phyloP scores from a whole-genome alignment of 352 stramenopile genomes.

The Achlya hypogyna region DNA sequence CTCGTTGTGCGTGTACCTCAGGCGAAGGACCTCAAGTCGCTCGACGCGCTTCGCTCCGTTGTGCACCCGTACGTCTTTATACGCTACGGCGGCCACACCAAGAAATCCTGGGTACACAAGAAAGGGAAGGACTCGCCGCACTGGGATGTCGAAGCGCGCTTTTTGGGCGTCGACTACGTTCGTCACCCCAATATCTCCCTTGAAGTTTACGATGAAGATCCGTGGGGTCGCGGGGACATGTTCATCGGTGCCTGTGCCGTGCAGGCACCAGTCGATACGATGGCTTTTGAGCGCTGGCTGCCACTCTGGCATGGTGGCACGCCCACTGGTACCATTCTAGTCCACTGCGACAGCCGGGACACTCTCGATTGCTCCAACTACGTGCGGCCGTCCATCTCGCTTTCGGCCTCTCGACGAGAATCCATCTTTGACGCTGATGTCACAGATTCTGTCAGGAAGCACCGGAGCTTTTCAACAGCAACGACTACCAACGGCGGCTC shows the following conservation, averaged over 20 bases:
- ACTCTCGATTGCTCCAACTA: background rate
- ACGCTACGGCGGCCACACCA: background rate
- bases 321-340: background rate
- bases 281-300: background rate
- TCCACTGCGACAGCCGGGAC: background rate
- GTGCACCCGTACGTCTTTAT: background rate
- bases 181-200: background rate
- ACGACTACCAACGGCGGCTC: background rate
- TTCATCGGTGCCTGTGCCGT: background rate
- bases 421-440: background rate
- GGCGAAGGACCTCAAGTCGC: background rate
- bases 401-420: background rate
- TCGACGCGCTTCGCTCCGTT: background rate
- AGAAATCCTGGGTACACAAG: background rate
- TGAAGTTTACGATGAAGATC: background rate
- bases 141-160: background rate
- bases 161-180: background rate
- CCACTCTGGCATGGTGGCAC: background rate
- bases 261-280: background rate
- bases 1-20: background rate
- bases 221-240: background rate
- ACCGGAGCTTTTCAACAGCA: background rate
- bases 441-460: background rate
- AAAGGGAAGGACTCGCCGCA: background rate
- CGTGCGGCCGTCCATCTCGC: background rate